A percentile compares a stretch with the other conserved stretches of the same genome.
These are phyloP conservation scores for Diversispora eburnea DNA, from an alignment of 192 early-diverging fungal species.

Conservation along the genomic window DNA sequence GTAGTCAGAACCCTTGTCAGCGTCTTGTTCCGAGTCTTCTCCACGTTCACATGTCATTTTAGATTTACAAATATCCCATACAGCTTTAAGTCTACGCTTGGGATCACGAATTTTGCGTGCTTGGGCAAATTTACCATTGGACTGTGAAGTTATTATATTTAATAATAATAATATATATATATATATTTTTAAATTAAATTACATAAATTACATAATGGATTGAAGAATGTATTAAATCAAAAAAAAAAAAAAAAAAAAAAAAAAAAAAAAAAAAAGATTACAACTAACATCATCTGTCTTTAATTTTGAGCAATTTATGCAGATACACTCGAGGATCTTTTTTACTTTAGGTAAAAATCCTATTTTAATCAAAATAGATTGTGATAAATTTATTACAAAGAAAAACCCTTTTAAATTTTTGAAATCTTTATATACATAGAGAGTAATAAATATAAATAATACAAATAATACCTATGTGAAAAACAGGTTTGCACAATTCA, in stretches of 20 bases:
- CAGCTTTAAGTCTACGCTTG: slow-evolving; percentile 71
- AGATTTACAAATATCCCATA: slow-evolving; percentile 84
- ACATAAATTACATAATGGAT: background rate
- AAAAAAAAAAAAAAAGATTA: background rate
- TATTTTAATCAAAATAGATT: slow-evolving; percentile 31
- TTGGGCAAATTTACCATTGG: slow-evolving; percentile 63
- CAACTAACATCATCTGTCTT: slow-evolving; percentile 74
- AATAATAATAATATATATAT: too few species aligned
- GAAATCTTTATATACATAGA: background rate
- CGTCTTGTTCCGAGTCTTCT: slow-evolving; percentile 59
- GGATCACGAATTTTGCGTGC: slow-evolving; percentile 63
- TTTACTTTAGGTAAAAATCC: slow-evolving; percentile 92
- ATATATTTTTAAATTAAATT: too few species aligned
- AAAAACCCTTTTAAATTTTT: background rate
- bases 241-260: background rate
- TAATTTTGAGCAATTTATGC: slow-evolving; percentile 89
- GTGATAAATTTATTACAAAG: background rate
- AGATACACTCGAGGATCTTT: slow-evolving; percentile 96
- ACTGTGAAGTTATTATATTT: slow-evolving; percentile 36
- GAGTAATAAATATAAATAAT: slow-evolving; percentile 7
- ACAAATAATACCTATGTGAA: slow-evolving; percentile 79
- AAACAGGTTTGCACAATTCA: slow-evolving; percentile 92
- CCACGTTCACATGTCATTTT: slow-evolving; percentile 79
- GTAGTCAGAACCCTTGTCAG: slow-evolving; percentile 29
- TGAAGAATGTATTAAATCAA: background rate